Percentiles rank a stretch among this genome's conserved stretches.
Evolutionary conservation across 306 rosid species (phyloP).

Genomic region (Aeschynomene evenia): DNA sequence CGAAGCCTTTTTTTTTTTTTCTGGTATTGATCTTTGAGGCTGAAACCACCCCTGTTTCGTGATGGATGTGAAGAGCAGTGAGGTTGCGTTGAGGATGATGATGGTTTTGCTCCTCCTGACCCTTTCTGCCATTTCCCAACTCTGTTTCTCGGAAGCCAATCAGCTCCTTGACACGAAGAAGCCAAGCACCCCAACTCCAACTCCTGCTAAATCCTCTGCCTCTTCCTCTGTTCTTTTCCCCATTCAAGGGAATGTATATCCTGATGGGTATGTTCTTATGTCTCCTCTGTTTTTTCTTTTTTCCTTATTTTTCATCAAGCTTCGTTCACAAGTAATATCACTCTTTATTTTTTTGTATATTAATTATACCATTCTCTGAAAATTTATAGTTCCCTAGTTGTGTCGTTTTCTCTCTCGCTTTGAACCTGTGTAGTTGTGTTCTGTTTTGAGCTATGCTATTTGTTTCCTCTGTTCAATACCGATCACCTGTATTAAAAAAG

Average conservation of each 20-base stretch:
- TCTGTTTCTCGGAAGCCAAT: slow-evolving; percentile 39
- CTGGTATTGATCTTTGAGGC: background rate
- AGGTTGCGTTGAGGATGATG: slow-evolving; percentile 1
- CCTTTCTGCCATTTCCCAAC: slow-evolving; percentile 31
- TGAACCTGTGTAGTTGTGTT: background rate
- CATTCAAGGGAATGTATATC: slow-evolving; percentile 72
- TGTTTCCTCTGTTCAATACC: no score
- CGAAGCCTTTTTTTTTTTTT: background rate
- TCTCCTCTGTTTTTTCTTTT: background rate
- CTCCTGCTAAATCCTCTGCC: background rate
- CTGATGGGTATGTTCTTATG: slow-evolving; percentile 73
- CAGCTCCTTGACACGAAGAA: slow-evolving; percentile 18
- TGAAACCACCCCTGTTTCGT: background rate
- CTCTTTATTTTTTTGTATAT: no score
- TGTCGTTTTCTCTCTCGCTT: background rate
- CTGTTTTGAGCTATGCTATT: background rate
- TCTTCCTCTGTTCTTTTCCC: slow-evolving; percentile 43
- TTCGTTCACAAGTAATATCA: background rate
- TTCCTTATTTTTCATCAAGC: background rate
- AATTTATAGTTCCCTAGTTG: background rate
- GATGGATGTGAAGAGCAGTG: slow-evolving; percentile 17
- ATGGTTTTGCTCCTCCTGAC: slow-evolving; percentile 21
- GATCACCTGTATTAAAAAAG: no score
- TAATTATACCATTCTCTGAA: background rate
- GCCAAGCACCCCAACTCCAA: background rate